Evolutionary conservation across 495 filamentous ascomycete species (phyloP), one percentile per base, ranked within the genome.

Genomic region (Cercophora sp.): DNA sequence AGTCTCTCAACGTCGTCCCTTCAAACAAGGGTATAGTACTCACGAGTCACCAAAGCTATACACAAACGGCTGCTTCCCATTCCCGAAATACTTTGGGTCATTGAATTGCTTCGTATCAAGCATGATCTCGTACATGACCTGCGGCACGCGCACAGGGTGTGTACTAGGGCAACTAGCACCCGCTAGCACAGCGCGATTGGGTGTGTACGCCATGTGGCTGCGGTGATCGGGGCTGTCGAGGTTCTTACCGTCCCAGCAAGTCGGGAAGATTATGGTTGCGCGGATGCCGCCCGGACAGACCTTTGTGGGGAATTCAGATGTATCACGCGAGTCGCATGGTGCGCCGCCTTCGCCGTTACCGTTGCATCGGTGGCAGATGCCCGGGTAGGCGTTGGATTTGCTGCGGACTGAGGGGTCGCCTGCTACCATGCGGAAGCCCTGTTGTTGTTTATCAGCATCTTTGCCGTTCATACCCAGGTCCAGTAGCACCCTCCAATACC

Each of bases 401-500:
- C 55, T 55, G 44, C 63, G 58, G 6, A 59, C 59, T 47, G 57
- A 66, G 0, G 84, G 70, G 60, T 86, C 71, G 23, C 87, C 87
- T 34, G 82, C 77, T 5, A 89, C 53, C 84, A 91, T 89, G 45
- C 85, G 86, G 61, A 88, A 84, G 27, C 79, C 83, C 42, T 36
- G 13, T 18, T 39, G 18, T 4, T 4, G 27, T n/a, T 1, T 19
- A 23, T 43, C 13, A 25, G 26, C 26, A 29, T 9, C 13, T 34
- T 22, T 13, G 27, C 2, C 10, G 25, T 22, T 19, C n/a, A n/a
- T n/a, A n/a, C n/a, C n/a, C n/a, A n/a, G n/a, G n/a, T n/a, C n/a
- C n/a, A n/a, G n/a, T n/a, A n/a, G n/a, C n/a, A n/a, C n/a, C n/a
- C n/a, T n/a, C n/a, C n/a, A n/a, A n/a, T n/a, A n/a, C n/a, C n/a